These are phyloP conservation scores for Dactylellina drechsleri DNA, from an alignment of 2,329 filamentous ascomycete species.

Conservation along the genomic window DNA sequence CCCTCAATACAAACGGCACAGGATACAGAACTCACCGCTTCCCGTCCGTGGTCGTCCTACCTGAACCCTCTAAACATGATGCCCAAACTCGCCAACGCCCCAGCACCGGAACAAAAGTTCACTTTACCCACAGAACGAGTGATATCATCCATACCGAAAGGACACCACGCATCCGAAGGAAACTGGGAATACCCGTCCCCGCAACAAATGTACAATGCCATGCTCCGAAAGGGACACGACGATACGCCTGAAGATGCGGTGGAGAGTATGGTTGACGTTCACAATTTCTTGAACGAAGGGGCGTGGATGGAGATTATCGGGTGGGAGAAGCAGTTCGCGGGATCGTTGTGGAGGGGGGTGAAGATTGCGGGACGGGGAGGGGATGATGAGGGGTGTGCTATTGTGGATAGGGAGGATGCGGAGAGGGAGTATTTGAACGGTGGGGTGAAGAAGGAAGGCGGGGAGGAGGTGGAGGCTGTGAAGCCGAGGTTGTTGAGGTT, in stretches of 20 bases:
- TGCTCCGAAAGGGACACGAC: constrained; percentile 93
- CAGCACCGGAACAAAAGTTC: constrained; percentile 76
- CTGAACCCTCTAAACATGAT: constrained; percentile 92
- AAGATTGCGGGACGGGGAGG: constrained; percentile 75
- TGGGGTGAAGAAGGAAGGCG: constrained; percentile 55
- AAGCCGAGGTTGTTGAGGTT: constrained; percentile 84
- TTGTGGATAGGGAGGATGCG: constrained; percentile 67
- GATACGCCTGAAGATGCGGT: constrained; percentile 94
- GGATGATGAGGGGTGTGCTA: constrained; percentile 65
- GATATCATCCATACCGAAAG: constrained; percentile 88
- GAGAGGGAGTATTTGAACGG: constrained; percentile 61
- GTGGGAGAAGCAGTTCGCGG: constrained; percentile 87
- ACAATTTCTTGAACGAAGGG: constrained; percentile 98
- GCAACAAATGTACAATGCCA: constrained; percentile 99
- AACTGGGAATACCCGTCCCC: constrained; percentile 99
- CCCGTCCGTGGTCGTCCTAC: constrained; percentile 69
- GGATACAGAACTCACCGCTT: constrained; percentile 58
- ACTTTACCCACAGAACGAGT: constrained; percentile 83
- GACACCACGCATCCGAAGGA: constrained; percentile 70
- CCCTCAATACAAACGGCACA: constrained; percentile 22
- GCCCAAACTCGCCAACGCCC: constrained; percentile 83
- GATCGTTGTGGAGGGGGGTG: constrained; percentile 78
- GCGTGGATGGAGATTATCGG: constrained; percentile 94
- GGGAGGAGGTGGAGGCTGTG: constrained; percentile 57
- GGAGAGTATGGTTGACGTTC: constrained; percentile 95